Percentiles rank a stretch among this genome's conserved stretches.
Evolutionary conservation across 1,284 basidiomycete species (phyloP).

Genomic region (Ceratobasidium sp.): DNA sequence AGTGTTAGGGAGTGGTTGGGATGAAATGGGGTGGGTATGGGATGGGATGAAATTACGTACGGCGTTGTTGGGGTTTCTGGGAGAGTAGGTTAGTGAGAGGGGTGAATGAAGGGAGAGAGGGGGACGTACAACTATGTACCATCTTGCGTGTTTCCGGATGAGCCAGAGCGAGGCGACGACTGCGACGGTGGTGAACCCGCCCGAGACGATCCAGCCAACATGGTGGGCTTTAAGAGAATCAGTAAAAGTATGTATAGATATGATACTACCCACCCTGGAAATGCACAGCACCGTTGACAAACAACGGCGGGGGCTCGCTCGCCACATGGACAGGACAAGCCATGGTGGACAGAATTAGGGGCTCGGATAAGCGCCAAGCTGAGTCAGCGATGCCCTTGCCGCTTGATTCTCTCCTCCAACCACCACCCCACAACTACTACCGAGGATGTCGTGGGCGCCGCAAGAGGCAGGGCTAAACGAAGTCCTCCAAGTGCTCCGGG

Average conservation of each 20-base stretch:
- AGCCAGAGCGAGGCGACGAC: conserved; percentile 75
- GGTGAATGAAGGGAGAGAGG: not conserved
- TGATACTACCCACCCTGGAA: conserved; percentile 66
- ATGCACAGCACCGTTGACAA: conserved; percentile 71
- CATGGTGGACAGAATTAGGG: conserved; percentile 20
- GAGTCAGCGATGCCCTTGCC: conserved; percentile 15
- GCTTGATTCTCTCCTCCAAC: conserved; percentile 8
- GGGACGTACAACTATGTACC: conserved; percentile 74
- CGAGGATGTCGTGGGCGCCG: conserved; percentile 70
- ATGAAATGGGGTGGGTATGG: conserved; percentile 14
- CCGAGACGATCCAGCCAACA: conserved; percentile 80
- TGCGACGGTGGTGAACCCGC: conserved; percentile 71
- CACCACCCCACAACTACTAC: conserved; percentile 22
- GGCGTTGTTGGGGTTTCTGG: conserved; percentile 76
- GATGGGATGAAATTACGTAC: conserved; percentile 58
- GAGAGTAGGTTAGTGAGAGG: conserved; percentile 34
- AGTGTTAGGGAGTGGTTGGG: conserved; percentile 43
- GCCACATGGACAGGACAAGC: conserved; percentile 26
- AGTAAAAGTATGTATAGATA: conserved; percentile 48
- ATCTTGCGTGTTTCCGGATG: conserved; percentile 76
- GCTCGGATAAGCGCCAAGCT: conserved; percentile 2
- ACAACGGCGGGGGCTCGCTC: conserved; percentile 63
- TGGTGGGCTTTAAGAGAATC: conserved; percentile 61
- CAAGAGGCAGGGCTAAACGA: conserved; percentile 83
- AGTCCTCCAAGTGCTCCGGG: conserved; percentile 86